Base-by-base conservation (phyloP, 164 flowering plant species). In the Tinospora cordifolia region DNA sequence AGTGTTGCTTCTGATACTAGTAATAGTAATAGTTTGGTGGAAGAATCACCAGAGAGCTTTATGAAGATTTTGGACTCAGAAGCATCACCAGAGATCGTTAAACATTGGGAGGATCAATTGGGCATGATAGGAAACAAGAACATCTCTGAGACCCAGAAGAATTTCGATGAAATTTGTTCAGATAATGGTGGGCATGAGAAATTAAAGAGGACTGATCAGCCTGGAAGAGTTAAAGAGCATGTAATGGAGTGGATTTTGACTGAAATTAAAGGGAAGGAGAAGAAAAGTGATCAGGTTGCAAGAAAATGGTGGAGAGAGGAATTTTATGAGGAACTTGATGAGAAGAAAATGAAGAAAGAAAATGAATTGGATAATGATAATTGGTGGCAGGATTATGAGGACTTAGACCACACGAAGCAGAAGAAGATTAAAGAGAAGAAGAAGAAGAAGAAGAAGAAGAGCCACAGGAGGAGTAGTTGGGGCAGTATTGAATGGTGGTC, bases 271-370 rank as follows among this genome's bases (percentile, higher is more conserved):
- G 91, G 89, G 79, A 93, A 90, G 71, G 84, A 87, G 0, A 88
- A 47, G 54, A 47, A 84, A 30, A 85, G 81, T 30, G 87, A 84
- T 36, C 89, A 91, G 94, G 69, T 75, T 66, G 88, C 89, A 0
- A 78, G 88, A 76, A 93, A 89, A 72, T 94, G 99, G 99, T 90
- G 97, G 97, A 84, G 85, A 82, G 99, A 94, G 72, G 97, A 90
- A 75, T 92, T 84, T 67, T 87, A 93, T 27, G 98, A 89, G 57
- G 96, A 89, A 60, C 83, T 90, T 13, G 36, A 79, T 0, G 85
- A 74, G 78, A 92, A 93, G 79, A 85, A 83, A 11, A 49, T 63
- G 6, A 75, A 72, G 54, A 47, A 47, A 19, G 54, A 19, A 19
- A 4, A 12, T 0, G 54, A 19, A 24, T 75, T 79, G 46, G 73